phyloP scores from a whole-genome alignment of 192 early-diverging fungal species.

The Ambispora gerdemannii region DNA sequence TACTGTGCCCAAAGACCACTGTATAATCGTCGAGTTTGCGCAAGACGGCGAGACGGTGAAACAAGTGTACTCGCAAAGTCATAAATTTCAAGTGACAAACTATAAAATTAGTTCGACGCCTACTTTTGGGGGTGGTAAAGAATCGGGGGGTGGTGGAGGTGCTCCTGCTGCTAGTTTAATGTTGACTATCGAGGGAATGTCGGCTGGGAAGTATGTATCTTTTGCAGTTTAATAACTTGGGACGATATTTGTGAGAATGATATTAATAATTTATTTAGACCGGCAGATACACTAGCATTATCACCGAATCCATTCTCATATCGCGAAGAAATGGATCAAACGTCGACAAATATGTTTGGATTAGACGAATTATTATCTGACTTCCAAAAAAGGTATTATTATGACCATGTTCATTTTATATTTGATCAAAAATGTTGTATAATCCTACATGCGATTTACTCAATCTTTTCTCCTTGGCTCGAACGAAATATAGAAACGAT shows the following conservation, averaged over 20 bases:
- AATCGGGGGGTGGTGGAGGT: conserved; percentile 21
- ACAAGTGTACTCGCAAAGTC: conserved; percentile 39
- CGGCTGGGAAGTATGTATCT: conserved; percentile 28
- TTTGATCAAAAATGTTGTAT: too few relatives aligned
- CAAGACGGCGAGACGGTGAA: conserved; percentile 29
- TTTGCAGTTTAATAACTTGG: too few relatives aligned
- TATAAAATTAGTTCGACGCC: conserved; percentile 33
- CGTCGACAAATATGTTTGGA: conserved; percentile 29
- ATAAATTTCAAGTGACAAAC: conserved; percentile 42
- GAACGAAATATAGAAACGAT: too few relatives aligned
- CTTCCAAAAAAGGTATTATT: conserved; percentile 35
- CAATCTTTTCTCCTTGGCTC: too few relatives aligned
- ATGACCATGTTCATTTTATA: too few relatives aligned
- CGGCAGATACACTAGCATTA: too few relatives aligned
- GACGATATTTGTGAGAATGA: too few relatives aligned
- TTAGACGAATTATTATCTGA: conserved; percentile 35
- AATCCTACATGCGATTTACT: too few relatives aligned
- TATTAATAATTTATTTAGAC: too few relatives aligned
- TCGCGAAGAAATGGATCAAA: conserved; percentile 22
- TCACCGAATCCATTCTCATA: conserved; percentile 8
- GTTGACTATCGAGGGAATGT: conserved; percentile 39
- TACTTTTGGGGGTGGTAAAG: conserved; percentile 27
- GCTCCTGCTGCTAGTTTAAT: conserved; percentile 17
- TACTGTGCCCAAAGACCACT: conserved; percentile 35
- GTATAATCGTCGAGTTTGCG: conserved; percentile 39